Percentiles rank a stretch among this genome's conserved stretches.
These are phyloP conservation scores for Anethum foeniculum DNA, from an alignment of 140 eudicot species.

Conservation along the genomic window DNA sequence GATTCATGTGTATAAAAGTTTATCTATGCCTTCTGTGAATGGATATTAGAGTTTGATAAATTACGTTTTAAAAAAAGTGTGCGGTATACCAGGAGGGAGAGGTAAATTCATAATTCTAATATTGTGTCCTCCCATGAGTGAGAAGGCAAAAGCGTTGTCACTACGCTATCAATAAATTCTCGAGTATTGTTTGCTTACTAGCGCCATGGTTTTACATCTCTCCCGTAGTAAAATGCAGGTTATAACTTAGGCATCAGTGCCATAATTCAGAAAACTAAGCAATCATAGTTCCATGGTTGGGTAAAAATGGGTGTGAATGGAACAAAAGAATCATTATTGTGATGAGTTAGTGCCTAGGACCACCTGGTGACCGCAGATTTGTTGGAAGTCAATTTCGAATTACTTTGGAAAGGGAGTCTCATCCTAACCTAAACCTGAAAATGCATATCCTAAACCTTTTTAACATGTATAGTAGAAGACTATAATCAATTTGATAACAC, in stretches of 20 bases:
- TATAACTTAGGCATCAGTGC: not conserved
- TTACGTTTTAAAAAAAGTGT: too few relatives aligned
- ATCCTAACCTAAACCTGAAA: not conserved
- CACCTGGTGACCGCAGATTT: not conserved
- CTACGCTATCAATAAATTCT: not conserved
- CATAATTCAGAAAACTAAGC: not conserved
- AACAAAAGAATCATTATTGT: not conserved
- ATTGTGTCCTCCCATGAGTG: too few relatives aligned
- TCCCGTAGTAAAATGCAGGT: too few relatives aligned
- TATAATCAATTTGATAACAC: not conserved
- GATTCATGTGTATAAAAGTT: not conserved
- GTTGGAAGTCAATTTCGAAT: not conserved
- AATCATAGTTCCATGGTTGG: not conserved
- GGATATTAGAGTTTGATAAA: too few relatives aligned
- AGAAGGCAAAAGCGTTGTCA: too few relatives aligned
- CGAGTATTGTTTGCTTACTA: too few relatives aligned
- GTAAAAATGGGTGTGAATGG: not conserved
- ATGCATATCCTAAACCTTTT: not conserved
- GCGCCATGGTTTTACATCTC: too few relatives aligned
- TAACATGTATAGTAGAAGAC: not conserved
- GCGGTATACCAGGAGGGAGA: too few relatives aligned
- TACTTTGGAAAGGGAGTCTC: not conserved
- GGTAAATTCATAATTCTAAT: too few relatives aligned
- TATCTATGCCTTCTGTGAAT: too few relatives aligned
- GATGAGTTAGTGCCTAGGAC: conserved; percentile 9